Evolutionary conservation across 371 early-diverging fungal genomes (phyloP).

Genomic region (Blakeslea trispora): DNA sequence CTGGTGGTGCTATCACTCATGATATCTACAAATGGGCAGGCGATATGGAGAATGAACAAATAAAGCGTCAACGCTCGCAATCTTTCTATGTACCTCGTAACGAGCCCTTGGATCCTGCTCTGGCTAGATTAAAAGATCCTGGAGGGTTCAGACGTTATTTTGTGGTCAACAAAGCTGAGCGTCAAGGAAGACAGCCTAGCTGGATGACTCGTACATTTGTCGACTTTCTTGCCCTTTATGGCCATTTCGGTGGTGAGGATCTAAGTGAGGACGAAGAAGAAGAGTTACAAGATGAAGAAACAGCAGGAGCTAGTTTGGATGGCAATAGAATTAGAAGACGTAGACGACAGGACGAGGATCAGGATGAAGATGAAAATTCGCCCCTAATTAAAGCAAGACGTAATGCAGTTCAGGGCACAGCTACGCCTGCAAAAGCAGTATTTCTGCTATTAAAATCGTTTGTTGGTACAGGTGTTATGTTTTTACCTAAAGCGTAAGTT

Average conservation of each 20-base stretch:
- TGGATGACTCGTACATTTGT: slow-evolving; percentile 88
- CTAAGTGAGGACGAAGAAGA: slow-evolving; percentile 45
- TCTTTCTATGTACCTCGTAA: slow-evolving; percentile 40
- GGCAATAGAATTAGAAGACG: slow-evolving; percentile 15
- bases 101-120: slow-evolving; percentile 36
- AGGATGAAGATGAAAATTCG: slow-evolving; percentile 38
- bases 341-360: slow-evolving; percentile 19
- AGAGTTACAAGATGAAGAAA: slow-evolving; percentile 25
- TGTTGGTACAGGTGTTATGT: slow-evolving; percentile 70
- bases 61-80: slow-evolving; percentile 38
- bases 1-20: slow-evolving; percentile 58
- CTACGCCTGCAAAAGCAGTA: slow-evolving; percentile 78
- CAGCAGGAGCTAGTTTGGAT: slow-evolving; percentile 10
- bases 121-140: slow-evolving; percentile 62
- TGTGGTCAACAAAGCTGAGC: slow-evolving; percentile 74
- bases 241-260: slow-evolving; percentile 90
- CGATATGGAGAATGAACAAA: slow-evolving; percentile 38
- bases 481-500: slow-evolving; percentile 15
- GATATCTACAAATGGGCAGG: slow-evolving; percentile 65
- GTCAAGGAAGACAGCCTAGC: slow-evolving; percentile 65
- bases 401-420: slow-evolving; percentile 72
- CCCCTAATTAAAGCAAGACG: slow-evolving; percentile 57
- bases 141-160: slow-evolving; percentile 93
- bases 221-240: slow-evolving; percentile 90
- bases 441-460: slow-evolving; percentile 86